Conservation (phyloP, 2,329 filamentous ascomycete species). For the Aspergillus pseudoviridinutans region DNA sequence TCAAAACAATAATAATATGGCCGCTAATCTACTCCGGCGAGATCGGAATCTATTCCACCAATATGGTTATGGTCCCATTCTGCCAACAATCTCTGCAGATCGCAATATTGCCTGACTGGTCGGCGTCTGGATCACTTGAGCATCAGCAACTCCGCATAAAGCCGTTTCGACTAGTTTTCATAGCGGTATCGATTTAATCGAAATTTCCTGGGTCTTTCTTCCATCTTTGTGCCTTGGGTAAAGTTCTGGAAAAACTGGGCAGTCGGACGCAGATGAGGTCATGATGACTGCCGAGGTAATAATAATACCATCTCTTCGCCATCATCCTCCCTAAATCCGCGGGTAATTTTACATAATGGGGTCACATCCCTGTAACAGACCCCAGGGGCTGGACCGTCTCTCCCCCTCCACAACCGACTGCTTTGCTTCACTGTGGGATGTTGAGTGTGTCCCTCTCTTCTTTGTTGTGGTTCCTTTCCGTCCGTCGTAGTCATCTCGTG, state of each 20-base stretch:
- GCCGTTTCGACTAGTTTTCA: neutral
- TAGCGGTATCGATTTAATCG: neutral
- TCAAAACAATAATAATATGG: too few relatives aligned
- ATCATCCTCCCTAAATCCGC: neutral
- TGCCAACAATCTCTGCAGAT: too few relatives aligned
- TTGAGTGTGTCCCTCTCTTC: neutral
- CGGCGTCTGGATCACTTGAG: neutral
- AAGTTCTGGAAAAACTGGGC: neutral
- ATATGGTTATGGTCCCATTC: neutral
- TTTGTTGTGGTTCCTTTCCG: neutral
- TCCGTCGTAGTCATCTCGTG: neutral
- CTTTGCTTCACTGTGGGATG: neutral
- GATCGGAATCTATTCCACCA: neutral
- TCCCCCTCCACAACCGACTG: too few relatives aligned
- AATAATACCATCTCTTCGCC: neutral
- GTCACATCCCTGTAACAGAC: neutral
- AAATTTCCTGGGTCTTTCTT: neutral
- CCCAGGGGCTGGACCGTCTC: neutral
- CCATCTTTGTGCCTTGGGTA: too few relatives aligned
- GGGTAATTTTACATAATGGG: neutral
- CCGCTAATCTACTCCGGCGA: neutral
- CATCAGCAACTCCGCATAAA: neutral
- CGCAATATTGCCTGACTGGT: too few relatives aligned
- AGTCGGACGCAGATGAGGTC: constrained; percentile 14
- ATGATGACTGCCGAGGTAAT: constrained; percentile 11